Conservation (phyloP, 2,329 filamentous ascomycete genomes). For the Sporothrix variecibatus region DNA sequence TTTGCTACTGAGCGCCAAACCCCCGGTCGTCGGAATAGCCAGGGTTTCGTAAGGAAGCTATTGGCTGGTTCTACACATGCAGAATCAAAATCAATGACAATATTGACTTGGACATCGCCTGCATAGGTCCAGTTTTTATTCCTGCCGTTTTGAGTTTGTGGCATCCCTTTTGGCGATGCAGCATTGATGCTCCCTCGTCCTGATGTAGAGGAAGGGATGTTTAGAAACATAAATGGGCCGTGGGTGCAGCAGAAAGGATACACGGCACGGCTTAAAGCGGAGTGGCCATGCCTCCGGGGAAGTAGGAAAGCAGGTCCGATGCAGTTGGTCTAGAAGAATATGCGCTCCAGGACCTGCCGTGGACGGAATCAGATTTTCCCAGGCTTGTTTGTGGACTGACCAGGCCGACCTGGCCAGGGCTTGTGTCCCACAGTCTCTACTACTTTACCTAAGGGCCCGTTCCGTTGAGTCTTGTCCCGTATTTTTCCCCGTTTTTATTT, state of each 20-base stretch:
- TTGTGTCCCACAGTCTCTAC: background rate
- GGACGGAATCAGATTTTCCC: background rate
- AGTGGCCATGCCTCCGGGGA: constrained; percentile 39
- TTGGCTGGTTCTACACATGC: background rate
- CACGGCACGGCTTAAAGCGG: constrained; percentile 5
- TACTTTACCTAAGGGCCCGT: background rate
- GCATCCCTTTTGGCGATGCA: background rate
- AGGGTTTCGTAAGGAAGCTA: background rate
- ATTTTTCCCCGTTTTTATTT: background rate
- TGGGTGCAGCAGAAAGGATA: background rate
- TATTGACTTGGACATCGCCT: background rate
- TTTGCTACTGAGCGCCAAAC: background rate
- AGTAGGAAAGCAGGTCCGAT: constrained; percentile 41
- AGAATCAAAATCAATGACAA: background rate
- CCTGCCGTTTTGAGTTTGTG: background rate
- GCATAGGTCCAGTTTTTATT: background rate
- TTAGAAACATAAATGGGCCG: background rate
- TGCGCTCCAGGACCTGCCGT: constrained; percentile 35
- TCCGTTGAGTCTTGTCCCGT: background rate
- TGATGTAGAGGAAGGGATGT: background rate
- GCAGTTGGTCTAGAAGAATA: constrained; percentile 44
- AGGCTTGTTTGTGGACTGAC: background rate
- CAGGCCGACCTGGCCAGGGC: background rate
- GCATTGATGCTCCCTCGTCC: no score
- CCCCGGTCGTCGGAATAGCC: background rate